Conservation (phyloP, 306 rosid species). For the Glycine soja region DNA sequence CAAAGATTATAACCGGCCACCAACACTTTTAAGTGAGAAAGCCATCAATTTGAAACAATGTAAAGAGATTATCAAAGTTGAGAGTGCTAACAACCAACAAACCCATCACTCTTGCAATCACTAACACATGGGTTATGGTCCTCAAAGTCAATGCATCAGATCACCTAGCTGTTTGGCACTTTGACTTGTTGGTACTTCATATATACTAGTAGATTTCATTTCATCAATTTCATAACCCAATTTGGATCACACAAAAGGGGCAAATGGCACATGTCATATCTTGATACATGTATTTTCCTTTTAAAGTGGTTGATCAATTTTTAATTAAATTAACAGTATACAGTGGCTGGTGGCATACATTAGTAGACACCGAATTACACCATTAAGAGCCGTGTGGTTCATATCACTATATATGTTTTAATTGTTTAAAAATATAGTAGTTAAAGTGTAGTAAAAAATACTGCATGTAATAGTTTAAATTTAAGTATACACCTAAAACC, state of each 20-base stretch:
- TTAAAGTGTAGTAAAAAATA: too few species aligned
- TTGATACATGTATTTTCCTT: neutral
- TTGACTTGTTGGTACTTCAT: conserved; percentile 34
- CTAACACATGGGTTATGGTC: conserved; percentile 42
- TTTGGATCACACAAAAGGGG: neutral
- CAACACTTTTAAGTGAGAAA: conserved; percentile 27
- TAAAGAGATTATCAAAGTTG: conserved; percentile 12
- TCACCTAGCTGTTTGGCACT: conserved; percentile 50
- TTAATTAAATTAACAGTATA: neutral
- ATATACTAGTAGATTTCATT: neutral
- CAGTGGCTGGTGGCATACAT: neutral
- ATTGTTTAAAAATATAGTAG: neutral
- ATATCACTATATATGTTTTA: neutral
- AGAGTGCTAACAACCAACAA: conserved; percentile 48
- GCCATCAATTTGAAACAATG: conserved; percentile 20
- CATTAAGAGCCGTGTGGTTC: neutral
- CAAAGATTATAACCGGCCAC: conserved; percentile 28
- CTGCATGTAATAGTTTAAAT: too few species aligned
- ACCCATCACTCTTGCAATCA: conserved; percentile 39
- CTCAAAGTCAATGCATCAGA: conserved; percentile 48
- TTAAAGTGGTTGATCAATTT: neutral
- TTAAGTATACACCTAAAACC: too few species aligned
- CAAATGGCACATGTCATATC: neutral
- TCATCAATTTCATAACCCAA: conserved; percentile 25
- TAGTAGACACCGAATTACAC: neutral